Base-by-base conservation (phyloP, 352 stramenopile genomes). In the Globisporangium abappressorium region DNA sequence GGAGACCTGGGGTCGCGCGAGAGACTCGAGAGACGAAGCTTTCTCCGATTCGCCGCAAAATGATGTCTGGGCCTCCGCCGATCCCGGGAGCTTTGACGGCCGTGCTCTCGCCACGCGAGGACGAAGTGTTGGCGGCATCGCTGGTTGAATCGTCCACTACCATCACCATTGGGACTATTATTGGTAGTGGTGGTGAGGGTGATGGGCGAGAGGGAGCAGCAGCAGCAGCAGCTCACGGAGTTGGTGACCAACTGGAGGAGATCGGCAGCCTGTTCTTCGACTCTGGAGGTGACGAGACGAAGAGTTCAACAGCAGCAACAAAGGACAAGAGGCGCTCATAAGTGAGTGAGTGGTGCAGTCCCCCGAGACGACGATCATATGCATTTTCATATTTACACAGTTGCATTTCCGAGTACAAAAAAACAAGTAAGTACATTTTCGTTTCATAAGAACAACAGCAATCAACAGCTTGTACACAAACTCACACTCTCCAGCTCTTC, bases 41-140 rank as follows among this genome's bases (percentile, higher is more conserved):
- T 5, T 89, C 79, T 2, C 79, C 77, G 1, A 80, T 84, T 9
- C 64, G 77, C 59, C 72, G 68, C 15, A 85, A 83, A 65, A 86
- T 85, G 79, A 73, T 84, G 73, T 63, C 70, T 8, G 62, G 71
- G 20, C 59, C 65, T 12, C 77, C 70, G 12, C 43, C 59, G 22
- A 38, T 65, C 6, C 60, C 30, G 11, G n/a, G 75, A 7, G 64
- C 61, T 1, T 49, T 59, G 2, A 15, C 68, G 30, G 59, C 71
- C 3, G 72, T 82, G 7, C 49, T 64, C 15, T 85, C 81, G 3
- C 77, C 81, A 20, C 77, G 81, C 1, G 77, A 76, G 43, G 79
- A 87, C 30, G 72, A 87, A 68, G 74, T 86, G 3, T 65, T 70
- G 43, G 75, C 72, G 36, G 55, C 55, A 20, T 60, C 28, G 28